Percentiles rank a stretch among this genome's conserved stretches.
Conservation (phyloP, 2,329 filamentous ascomycete genomes). For the Monosporascus cannonballus region DNA sequence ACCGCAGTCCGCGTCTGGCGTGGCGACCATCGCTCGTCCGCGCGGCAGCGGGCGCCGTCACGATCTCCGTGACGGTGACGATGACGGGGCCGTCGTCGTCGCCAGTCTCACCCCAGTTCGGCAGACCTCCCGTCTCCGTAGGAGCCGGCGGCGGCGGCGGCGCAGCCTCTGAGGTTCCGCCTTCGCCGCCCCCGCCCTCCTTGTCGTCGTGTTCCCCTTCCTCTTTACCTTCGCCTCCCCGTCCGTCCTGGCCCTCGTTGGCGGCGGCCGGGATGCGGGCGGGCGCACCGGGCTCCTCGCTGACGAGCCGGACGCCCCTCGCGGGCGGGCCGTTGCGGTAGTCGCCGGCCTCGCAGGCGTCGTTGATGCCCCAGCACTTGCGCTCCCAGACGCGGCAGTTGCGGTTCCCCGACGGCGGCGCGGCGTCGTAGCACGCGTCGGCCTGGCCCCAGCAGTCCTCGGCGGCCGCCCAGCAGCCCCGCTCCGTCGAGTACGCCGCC, state of each 20-base stretch:
- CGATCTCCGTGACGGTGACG: not conserved
- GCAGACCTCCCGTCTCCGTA: not conserved
- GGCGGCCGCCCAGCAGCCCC: conserved; percentile 54
- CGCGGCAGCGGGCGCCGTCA: not conserved
- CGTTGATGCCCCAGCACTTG: conserved; percentile 50
- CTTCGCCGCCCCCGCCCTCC: not conserved
- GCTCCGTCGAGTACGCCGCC: conserved; percentile 45
- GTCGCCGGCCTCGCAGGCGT: conserved; percentile 34
- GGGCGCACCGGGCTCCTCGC: conserved; percentile 13
- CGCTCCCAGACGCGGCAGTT: conserved; percentile 57
- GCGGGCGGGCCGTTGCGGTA: conserved; percentile 42
- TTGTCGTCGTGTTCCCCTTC: not conserved
- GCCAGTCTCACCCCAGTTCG: not conserved
- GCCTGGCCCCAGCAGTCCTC: conserved; percentile 54
- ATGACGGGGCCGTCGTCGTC: not conserved
- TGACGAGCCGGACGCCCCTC: conserved; percentile 29
- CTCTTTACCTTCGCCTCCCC: not conserved
- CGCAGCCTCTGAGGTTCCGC: not conserved
- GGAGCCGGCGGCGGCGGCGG: not conserved
- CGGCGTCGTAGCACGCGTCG: conserved; percentile 50
- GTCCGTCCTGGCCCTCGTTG: conserved; percentile 1
- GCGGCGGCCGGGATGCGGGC: conserved; percentile 17
- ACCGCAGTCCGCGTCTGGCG: too few species aligned
- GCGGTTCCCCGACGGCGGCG: conserved; percentile 51
- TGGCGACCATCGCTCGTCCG: not conserved